Conservation (phyloP, 495 filamentous ascomycete species). For the Aspergillus baeticus region DNA sequence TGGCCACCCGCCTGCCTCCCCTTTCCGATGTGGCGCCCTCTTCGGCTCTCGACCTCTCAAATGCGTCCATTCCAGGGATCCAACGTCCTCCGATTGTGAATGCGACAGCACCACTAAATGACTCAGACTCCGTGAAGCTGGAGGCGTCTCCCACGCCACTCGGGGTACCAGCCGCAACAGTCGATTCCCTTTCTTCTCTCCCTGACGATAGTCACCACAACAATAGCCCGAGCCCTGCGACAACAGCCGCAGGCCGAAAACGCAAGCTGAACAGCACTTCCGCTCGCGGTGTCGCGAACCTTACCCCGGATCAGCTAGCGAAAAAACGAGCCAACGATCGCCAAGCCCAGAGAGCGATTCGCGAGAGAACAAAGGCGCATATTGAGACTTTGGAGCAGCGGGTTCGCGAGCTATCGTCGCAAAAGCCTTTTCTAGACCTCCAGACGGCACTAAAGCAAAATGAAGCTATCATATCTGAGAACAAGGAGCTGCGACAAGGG, state of each 20-base stretch:
- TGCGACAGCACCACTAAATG: constrained; percentile 6
- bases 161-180: constrained; percentile 23
- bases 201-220: constrained; percentile 10
- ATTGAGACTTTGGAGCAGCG: constrained; percentile 74
- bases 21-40: constrained; percentile 30
- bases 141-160: constrained; percentile 35
- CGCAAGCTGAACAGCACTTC: constrained; percentile 52
- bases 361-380: constrained; percentile 76
- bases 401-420: constrained; percentile 67
- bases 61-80: constrained; percentile 10
- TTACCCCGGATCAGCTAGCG: constrained; percentile 69
- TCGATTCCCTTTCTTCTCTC: constrained; percentile 23
- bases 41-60: constrained; percentile 23
- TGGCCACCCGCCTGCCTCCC: constrained; percentile 37
- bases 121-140: constrained; percentile 26
- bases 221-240: constrained; percentile 19
- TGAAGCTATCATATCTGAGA: constrained; percentile 68
- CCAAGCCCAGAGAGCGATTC: constrained; percentile 82
- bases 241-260: constrained; percentile 39
- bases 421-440: constrained; percentile 78
- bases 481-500: constrained; percentile 63
- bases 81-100: constrained; percentile 9
- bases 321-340: constrained; percentile 87
- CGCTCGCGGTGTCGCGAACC: constrained; percentile 68
- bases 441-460: constrained; percentile 68